Evolutionary conservation across 306 rosid species (phyloP), one percentile per base, ranked within the genome.

Genomic region (Castanospermum australe): DNA sequence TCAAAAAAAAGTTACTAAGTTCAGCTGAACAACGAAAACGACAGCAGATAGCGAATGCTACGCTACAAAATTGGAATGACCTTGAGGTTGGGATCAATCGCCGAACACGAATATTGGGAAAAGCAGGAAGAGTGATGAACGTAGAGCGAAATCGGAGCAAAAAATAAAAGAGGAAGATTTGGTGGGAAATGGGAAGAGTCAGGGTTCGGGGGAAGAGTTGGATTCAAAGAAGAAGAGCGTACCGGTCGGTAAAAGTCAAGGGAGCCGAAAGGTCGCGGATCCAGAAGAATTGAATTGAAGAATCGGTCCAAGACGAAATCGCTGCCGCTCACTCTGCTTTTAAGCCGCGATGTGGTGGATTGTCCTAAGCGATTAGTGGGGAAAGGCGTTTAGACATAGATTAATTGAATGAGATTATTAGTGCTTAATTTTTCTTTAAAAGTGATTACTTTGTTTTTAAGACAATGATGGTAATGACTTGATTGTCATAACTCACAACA

Each of bases 301-400:
- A 75, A 79, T 21, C 21, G 87, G 75, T 84, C 74, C 57, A 73
- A 79, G 65, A 22, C 32, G 76, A 32, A 35, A 30, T 32, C 32
- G 28, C 11, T 30, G 51, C 57, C 22, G 28, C 3, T 1, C 2
- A 3, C 3, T 3, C 3, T 1, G 2, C 3, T 28, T 39, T 39
- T 39, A 39, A 8, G 10, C 8, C 45, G 45, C 10, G 13, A 8
- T 2, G 45, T 39, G 14, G 13, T 25, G 59, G 75, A 22, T 8
- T 15, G 28, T 51, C 35, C 42, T 14, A 10, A 33, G 45, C 5
- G 39, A 24, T 18, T 70, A 32, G 30, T 33, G 50, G n/a, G 32
- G 3, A 28, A 28, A n/a, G n/a, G n/a, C n/a, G n/a, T n/a, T n/a
- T 3, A 38, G 11, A 18, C 50, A 8, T 32, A 10, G 50, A 32